Conservation (phyloP, 257 asterid genomes). For the Rhazya stricta region DNA sequence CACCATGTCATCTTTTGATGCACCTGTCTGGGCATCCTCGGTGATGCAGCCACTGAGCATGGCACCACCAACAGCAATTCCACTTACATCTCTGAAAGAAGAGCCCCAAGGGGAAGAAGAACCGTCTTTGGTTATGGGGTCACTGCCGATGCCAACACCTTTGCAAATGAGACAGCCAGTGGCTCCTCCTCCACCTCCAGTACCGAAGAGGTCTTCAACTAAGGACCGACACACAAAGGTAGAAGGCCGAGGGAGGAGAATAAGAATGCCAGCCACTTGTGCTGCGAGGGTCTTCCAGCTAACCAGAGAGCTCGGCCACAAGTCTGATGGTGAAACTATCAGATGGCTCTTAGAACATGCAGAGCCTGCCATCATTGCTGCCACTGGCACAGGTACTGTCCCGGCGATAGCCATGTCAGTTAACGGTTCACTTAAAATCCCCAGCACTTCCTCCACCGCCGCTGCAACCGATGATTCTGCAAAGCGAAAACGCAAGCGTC, state of each 20-base stretch:
- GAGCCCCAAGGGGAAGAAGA: conserved; percentile 30
- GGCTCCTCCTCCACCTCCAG: conserved; percentile 22
- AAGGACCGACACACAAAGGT: conserved; percentile 18
- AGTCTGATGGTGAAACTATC: conserved; percentile 22
- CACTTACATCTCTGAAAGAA: conserved; percentile 32
- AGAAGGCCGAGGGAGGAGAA: conserved; percentile 20
- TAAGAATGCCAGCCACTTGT: conserved; percentile 21
- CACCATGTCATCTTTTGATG: neutral
- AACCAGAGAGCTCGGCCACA: conserved; percentile 21
- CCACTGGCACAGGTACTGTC: conserved; percentile 19
- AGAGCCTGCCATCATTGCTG: conserved; percentile 17
- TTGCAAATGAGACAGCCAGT: conserved; percentile 15
- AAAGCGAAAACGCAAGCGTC: neutral
- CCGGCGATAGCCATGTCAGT: conserved; percentile 21
- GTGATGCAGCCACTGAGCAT: conserved; percentile 22
- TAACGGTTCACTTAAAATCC: conserved; percentile 17
- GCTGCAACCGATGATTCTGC: neutral
- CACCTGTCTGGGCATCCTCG: neutral
- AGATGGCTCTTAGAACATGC: conserved; percentile 23
- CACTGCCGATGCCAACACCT: conserved; percentile 17
- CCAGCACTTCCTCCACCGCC: conserved; percentile 9
- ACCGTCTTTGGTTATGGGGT: conserved; percentile 13
- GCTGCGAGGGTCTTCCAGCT: conserved; percentile 21
- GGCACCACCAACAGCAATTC: conserved; percentile 26
- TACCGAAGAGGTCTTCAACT: conserved; percentile 35